phyloP scores from a whole-genome alignment of 345 rosid species.

The Geranium brycei region DNA sequence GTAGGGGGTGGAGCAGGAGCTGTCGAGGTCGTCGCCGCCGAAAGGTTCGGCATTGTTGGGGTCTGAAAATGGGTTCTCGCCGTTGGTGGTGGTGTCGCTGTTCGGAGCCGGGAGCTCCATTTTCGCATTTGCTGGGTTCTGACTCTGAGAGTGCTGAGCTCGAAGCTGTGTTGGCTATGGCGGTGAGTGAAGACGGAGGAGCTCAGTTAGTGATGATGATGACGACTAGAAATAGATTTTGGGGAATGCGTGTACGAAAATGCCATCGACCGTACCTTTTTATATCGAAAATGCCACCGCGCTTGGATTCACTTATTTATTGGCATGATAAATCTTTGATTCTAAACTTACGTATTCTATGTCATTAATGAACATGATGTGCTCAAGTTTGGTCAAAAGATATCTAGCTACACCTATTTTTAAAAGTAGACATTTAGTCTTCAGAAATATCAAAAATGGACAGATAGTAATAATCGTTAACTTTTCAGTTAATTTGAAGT shows the following conservation, averaged over 20 bases:
- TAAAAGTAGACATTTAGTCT: too few species aligned
- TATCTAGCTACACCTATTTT: too few species aligned
- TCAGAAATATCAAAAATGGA: too few species aligned
- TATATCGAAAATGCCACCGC: background rate
- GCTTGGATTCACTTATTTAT: background rate
- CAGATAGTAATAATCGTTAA: too few species aligned
- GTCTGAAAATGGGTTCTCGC: slow-evolving; percentile 7
- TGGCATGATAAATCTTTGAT: too few species aligned
- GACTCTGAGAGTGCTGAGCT: background rate
- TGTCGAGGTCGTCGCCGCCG: slow-evolving; percentile 26
- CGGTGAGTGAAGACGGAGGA: background rate
- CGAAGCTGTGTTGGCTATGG: background rate
- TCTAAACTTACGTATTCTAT: too few species aligned
- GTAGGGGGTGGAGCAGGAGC: slow-evolving; percentile 86
- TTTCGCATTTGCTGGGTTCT: background rate
- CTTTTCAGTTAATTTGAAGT: too few species aligned
- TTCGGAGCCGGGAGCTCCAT: slow-evolving; percentile 25
- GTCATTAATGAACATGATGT: too few species aligned
- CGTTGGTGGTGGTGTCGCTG: slow-evolving; percentile 1
- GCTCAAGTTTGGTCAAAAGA: too few species aligned
- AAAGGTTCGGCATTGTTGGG: slow-evolving; percentile 1
- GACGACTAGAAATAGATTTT: background rate
- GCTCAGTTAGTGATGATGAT: background rate
- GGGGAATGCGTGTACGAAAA: background rate
- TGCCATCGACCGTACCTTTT: background rate